A percentile compares a stretch with the other conserved stretches of the same genome.
These are phyloP conservation scores for Pseudopithomyces chartarum DNA, from an alignment of 2,329 filamentous ascomycete species.

Conservation along the genomic window DNA sequence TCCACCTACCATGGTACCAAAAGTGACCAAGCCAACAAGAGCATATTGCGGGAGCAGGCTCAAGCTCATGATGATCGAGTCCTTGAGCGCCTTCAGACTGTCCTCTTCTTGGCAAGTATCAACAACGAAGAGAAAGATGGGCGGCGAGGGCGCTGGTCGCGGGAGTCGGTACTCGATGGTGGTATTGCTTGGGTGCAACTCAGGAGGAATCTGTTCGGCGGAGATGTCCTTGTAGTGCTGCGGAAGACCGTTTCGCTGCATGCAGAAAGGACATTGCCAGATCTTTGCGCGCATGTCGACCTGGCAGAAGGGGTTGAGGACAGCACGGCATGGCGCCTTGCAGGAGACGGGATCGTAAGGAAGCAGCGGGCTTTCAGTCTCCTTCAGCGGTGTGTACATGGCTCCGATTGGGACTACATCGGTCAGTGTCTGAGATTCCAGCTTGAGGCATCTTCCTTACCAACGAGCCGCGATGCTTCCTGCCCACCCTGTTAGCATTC, in stretches of 20 bases:
- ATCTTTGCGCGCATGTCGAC: conserved; percentile 82
- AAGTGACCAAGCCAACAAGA: conserved; percentile 82
- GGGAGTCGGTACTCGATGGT: conserved; percentile 89
- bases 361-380: conserved; percentile 85
- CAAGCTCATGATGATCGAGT: conserved; percentile 84
- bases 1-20: conserved; percentile 80
- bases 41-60: conserved; percentile 81
- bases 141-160: conserved; percentile 80
- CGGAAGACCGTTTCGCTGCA: conserved; percentile 81
- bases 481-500: conserved; percentile 48
- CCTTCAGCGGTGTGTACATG: conserved; percentile 93
- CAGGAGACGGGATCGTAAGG: conserved; percentile 97
- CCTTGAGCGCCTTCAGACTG: conserved; percentile 79
- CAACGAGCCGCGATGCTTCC: conserved; percentile 90
- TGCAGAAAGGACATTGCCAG: conserved; percentile 89
- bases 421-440: neutral
- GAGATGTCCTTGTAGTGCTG: conserved; percentile 91
- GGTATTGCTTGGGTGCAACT: conserved; percentile 80
- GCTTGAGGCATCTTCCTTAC: conserved; percentile 23
- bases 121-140: conserved; percentile 86
- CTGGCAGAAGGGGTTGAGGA: conserved; percentile 95
- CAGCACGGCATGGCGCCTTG: conserved; percentile 93
- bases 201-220: conserved; percentile 78
- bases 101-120: conserved; percentile 90
- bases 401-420: conserved; percentile 83